Percentiles rank a stretch among this genome's conserved stretches.
Evolutionary conservation across 192 early-diverging fungal genomes (phyloP).

Genomic region (Allomyces javanicus): DNA sequence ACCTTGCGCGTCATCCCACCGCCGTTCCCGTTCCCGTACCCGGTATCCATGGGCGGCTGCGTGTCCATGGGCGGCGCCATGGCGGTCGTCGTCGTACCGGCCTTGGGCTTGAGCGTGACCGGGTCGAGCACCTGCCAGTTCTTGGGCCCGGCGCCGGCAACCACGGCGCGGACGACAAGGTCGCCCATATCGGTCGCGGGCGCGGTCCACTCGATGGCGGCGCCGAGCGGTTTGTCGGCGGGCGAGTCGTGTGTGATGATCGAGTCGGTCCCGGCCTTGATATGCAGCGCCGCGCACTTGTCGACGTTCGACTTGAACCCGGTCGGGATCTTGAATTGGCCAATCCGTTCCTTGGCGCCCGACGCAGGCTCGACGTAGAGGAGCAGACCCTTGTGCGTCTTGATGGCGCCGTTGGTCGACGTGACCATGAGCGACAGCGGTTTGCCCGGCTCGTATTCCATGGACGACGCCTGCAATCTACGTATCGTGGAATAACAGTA

Average conservation of each 20-base stretch:
- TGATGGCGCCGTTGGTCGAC: not conserved
- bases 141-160: not conserved
- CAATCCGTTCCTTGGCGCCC: not conserved
- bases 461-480: not conserved
- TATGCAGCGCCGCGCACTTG: not conserved
- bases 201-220: not conserved
- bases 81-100: not conserved
- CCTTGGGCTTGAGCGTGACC: not conserved
- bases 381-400: not conserved
- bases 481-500: too few species aligned
- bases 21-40: not conserved
- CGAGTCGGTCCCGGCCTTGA: not conserved
- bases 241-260: not conserved
- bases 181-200: not conserved
- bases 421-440: not conserved
- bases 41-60: not conserved
- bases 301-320: not conserved
- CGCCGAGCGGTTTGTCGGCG: not conserved
- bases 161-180: not conserved
- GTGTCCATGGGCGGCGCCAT: not conserved
- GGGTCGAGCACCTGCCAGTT: not conserved
- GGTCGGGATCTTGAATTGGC: not conserved
- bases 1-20: not conserved
- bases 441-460: not conserved
- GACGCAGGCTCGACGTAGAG: not conserved